phyloP scores from a whole-genome alignment of 2,329 filamentous ascomycete genomes.

The Verticillium zaregamsianum region DNA sequence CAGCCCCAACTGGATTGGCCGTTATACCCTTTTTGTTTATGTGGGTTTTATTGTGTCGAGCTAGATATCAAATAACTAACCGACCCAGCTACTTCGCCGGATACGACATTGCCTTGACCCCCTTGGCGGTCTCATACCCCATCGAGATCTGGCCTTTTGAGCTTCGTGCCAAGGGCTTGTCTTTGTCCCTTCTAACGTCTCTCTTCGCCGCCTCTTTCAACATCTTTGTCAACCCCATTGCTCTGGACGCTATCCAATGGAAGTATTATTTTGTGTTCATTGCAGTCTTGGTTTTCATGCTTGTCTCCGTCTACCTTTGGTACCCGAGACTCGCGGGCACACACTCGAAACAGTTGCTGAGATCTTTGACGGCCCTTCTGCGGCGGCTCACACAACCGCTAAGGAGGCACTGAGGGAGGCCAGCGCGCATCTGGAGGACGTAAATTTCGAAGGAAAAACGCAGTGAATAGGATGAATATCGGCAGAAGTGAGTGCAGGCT shows the following conservation, averaged over 20 bases:
- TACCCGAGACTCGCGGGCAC: constrained; percentile 57
- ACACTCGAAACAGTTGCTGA: constrained; percentile 64
- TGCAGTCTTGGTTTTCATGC: constrained; percentile 49
- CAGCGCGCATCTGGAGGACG: neutral
- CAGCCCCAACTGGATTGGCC: constrained; percentile 42
- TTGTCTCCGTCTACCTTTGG: constrained; percentile 51
- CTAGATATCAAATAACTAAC: neutral
- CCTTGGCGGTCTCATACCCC: constrained; percentile 49
- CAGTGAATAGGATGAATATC: too few relatives aligned
- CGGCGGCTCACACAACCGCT: constrained; percentile 30
- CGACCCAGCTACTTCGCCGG: constrained; percentile 25
- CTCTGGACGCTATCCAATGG: constrained; percentile 45
- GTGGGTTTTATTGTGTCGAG: constrained; percentile 2
- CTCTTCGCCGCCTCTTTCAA: constrained; percentile 52
- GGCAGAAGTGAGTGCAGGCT: too few relatives aligned
- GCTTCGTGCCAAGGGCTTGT: constrained; percentile 46
- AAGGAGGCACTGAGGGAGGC: neutral
- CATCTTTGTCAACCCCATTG: constrained; percentile 49
- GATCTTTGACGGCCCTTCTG: constrained; percentile 62
- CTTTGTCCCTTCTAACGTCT: constrained; percentile 53
- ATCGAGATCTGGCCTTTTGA: constrained; percentile 48
- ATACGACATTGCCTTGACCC: constrained; percentile 52
- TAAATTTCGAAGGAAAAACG: neutral
- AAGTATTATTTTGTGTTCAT: constrained; percentile 53
- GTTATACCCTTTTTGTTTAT: constrained; percentile 39